Base-by-base conservation (phyloP, 805 yeast species). In the Candida schatavii region DNA sequence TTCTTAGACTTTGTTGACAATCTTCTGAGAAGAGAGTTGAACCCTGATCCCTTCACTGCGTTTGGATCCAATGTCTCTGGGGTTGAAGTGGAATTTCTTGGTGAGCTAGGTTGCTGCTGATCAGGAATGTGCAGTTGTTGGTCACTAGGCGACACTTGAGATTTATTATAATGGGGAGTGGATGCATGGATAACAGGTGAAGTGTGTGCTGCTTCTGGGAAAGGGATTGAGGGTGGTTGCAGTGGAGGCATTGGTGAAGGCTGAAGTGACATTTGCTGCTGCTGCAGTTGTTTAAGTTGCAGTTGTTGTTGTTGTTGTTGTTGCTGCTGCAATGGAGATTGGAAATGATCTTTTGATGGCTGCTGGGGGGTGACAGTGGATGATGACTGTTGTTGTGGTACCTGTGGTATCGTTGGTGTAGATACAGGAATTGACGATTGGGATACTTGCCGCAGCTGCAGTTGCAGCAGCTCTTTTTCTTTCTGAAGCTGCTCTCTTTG, bases 181-280 rank as follows among this genome's bases (percentile, higher is more conserved):
- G 61, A 50, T 26, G 49, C 27, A 23, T 23, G 27, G 7, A 23
- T 23, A 23, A 23, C 46, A 19, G 47, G 33, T 1, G 66, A 48
- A 5, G 72, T 66, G 47, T 69, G 72, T 0, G 73, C 73, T 46
- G 63, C 72, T 42, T 64, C 68, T 3, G 74, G 74, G 33, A 36
- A 36, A 6, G 27, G 20, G 26, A 35, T 35, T 13, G 20, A 22
- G 10, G 36, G 37, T 25, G 47, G 27, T 11, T n/a, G n/a, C n/a
- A n/a, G n/a, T n/a, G n/a, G n/a, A n/a, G n/a, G n/a, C n/a, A n/a
- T n/a, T n/a, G n/a, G n/a, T n/a, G n/a, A n/a, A n/a, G n/a, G n/a
- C n/a, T n/a, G n/a, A n/a, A n/a, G n/a, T n/a, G 35, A 22, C 28
- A 23, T 35, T 17, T 32, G 29, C 35, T 35, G 44, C 5, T 44